Evolutionary conservation across 208 protist genomes (phyloP).

Genomic region (Leptomonas pyrrhocoris): DNA sequence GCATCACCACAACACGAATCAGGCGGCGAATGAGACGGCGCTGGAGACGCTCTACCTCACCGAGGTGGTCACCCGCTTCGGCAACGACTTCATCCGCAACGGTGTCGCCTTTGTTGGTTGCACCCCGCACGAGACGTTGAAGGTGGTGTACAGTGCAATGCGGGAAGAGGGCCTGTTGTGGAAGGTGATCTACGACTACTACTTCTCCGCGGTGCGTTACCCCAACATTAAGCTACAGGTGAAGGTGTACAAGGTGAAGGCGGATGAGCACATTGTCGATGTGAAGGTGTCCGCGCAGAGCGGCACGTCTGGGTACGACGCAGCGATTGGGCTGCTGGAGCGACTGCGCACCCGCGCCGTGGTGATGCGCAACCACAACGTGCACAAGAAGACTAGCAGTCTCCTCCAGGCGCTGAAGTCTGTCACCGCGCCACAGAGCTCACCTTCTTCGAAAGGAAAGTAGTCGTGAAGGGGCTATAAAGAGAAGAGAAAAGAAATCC

Average conservation of each 20-base stretch:
- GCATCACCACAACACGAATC: background rate
- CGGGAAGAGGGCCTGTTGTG: constrained; percentile 75
- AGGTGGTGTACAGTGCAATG: constrained; percentile 68
- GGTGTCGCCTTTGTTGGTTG: constrained; percentile 63
- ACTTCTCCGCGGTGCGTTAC: constrained; percentile 70
- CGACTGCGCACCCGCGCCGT: constrained; percentile 61
- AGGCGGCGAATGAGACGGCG: constrained; percentile 29
- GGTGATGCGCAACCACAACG: constrained; percentile 20
- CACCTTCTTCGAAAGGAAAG: background rate
- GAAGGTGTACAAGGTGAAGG: constrained; percentile 73
- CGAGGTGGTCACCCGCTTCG: constrained; percentile 62
- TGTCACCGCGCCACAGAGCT: background rate
- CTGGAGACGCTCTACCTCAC: constrained; percentile 59
- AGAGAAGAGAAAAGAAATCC: background rate
- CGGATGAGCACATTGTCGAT: constrained; percentile 73
- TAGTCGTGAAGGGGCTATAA: background rate
- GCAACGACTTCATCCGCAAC: constrained; percentile 85
- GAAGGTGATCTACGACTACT: constrained; percentile 76
- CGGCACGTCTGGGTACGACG: constrained; percentile 69
- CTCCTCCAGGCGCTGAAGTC: constrained; percentile 10
- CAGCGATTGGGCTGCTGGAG: constrained; percentile 61
- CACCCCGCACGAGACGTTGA: constrained; percentile 43
- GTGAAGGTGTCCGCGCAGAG: constrained; percentile 76
- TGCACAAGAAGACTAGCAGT: constrained; percentile 19
- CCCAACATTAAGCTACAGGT: constrained; percentile 84